Conservation (phyloP, 148 eudicot genomes). For the Linanthus parryae region DNA sequence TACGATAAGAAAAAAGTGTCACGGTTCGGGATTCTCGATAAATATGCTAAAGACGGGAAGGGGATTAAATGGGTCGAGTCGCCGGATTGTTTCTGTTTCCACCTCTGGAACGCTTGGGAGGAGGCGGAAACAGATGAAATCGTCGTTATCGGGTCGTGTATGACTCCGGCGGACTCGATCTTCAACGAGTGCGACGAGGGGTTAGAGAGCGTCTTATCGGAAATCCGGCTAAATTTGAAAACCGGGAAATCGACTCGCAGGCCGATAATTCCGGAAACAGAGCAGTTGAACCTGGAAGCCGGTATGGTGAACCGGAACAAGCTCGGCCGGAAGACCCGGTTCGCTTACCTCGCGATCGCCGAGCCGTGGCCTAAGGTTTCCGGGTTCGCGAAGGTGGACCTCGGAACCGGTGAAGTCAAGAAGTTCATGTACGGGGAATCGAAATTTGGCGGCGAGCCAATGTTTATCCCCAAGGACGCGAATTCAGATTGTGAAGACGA, state of each 20-base stretch:
- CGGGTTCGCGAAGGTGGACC: constrained; percentile 19
- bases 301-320: constrained; percentile 23
- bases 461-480: constrained; percentile 10
- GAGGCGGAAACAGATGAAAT: constrained; percentile 33
- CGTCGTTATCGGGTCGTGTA: constrained; percentile 42
- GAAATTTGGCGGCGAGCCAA: constrained; percentile 19
- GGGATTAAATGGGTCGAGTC: constrained; percentile 26
- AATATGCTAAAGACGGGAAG: constrained; percentile 14
- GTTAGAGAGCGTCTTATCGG: constrained; percentile 18
- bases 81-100: constrained; percentile 38
- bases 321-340: constrained; percentile 18
- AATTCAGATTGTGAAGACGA: constrained; percentile 17
- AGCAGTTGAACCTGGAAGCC: constrained; percentile 22
- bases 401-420: constrained; percentile 12
- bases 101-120: constrained; percentile 43
- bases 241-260: constrained; percentile 26
- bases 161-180: constrained; percentile 42
- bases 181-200: constrained; percentile 36
- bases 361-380: constrained; percentile 27
- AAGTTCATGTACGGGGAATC: constrained; percentile 13
- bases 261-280: constrained; percentile 9
- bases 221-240: constrained; percentile 27
- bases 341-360: constrained; percentile 19
- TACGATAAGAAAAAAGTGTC: constrained; percentile 26
- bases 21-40: constrained; percentile 26